These are phyloP conservation scores for Phallus indusiatus DNA, from an alignment of 768 basidiomycete genomes.

Conservation along the genomic window DNA sequence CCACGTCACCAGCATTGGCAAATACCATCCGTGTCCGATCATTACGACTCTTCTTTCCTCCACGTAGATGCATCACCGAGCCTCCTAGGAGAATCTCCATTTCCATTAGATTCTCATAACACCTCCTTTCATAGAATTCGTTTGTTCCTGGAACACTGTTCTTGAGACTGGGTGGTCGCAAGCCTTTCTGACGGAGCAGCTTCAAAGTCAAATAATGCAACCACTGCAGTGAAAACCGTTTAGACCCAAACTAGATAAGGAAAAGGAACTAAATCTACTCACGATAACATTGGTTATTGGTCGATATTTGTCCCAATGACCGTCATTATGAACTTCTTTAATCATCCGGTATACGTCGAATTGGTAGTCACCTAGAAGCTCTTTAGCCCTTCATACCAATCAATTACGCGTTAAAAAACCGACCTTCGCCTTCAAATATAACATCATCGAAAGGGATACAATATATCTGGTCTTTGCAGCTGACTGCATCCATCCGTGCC, in stretches of 20 bases:
- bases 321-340: slow-evolving; percentile 44
- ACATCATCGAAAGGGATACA: slow-evolving; percentile 85
- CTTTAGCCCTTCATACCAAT: slow-evolving; percentile 1
- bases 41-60: slow-evolving; percentile 26
- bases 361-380: slow-evolving; percentile 68
- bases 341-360: slow-evolving; percentile 93
- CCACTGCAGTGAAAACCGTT: too few relatives aligned
- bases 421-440: slow-evolving; percentile 87
- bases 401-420: slow-evolving; percentile 5
- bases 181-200: slow-evolving; percentile 57
- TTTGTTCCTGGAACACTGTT: slow-evolving; percentile 23
- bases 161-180: slow-evolving; percentile 43
- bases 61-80: slow-evolving; percentile 29
- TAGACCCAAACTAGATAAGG: too few relatives aligned
- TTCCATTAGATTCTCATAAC: slow-evolving; percentile 60
- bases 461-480: slow-evolving; percentile 36
- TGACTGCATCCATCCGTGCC: slow-evolving; percentile 61
- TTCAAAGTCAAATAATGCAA: slow-evolving; percentile 75
- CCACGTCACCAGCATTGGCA: slow-evolving; percentile 4
- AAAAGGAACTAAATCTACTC: slow-evolving; percentile 17
- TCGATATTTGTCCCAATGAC: slow-evolving; percentile 63
- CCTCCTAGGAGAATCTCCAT: slow-evolving; percentile 49
- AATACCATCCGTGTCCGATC: background rate
- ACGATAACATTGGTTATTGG: slow-evolving; percentile 91
- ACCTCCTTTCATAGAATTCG: slow-evolving; percentile 54